Percentiles rank a stretch among this genome's conserved stretches.
These are phyloP conservation scores for Arabis hirsuta DNA, from an alignment of 345 rosid species.

Conservation along the genomic window DNA sequence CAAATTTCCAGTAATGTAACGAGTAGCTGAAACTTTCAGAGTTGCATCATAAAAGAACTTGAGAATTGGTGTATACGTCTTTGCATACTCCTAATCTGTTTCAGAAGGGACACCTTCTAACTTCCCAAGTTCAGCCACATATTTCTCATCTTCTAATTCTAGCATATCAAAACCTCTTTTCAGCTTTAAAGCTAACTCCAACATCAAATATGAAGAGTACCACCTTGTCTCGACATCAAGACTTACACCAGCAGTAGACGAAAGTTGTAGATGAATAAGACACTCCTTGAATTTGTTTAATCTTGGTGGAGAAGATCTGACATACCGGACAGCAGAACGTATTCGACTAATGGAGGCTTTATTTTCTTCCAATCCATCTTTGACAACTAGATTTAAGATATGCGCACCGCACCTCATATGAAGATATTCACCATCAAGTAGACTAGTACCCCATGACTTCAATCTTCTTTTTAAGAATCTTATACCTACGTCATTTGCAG, in stretches of 20 bases:
- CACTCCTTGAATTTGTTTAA: neutral
- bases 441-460: neutral
- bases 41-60: slow-evolving; percentile 21
- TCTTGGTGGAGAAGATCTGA: neutral
- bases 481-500: slow-evolving; percentile 21
- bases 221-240: neutral
- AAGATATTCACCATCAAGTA: slow-evolving; percentile 17
- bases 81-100: slow-evolving; percentile 6
- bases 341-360: neutral
- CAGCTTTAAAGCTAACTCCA: neutral
- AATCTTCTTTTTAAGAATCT: slow-evolving; percentile 23
- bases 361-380: slow-evolving; percentile 4
- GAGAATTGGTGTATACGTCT: neutral
- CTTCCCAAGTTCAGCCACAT: neutral
- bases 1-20: neutral
- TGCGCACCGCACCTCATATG: slow-evolving; percentile 20
- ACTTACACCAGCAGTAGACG: neutral
- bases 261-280: neutral
- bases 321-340: neutral
- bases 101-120: neutral
- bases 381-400: slow-evolving; percentile 15
- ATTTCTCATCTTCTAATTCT: slow-evolving; percentile 10
- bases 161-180: slow-evolving; percentile 16
- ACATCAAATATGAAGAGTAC: slow-evolving; percentile 3
- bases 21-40: neutral